Conservation (phyloP, 2,329 filamentous ascomycete species). For the Pseudocercospora cruenta region DNA sequence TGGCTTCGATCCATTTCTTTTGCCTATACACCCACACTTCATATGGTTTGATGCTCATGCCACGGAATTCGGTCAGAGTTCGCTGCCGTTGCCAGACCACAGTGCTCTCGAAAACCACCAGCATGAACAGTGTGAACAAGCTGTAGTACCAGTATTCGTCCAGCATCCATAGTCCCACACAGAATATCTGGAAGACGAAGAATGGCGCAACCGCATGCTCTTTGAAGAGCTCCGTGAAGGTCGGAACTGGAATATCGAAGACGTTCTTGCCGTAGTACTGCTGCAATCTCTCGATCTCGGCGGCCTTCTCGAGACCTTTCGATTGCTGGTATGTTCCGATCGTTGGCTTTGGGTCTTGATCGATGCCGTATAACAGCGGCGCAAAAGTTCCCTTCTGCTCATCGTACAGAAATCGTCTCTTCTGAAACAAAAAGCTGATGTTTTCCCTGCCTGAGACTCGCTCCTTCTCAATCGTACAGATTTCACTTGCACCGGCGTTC, state of each 20-base stretch:
- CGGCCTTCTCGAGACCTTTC: slow-evolving; percentile 71
- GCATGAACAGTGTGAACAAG: slow-evolving; percentile 97
- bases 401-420: slow-evolving; percentile 90
- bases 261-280: slow-evolving; percentile 95
- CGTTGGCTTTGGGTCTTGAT: slow-evolving; percentile 78
- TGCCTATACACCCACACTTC: slow-evolving; percentile 88
- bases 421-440: slow-evolving; percentile 93
- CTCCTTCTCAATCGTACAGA: slow-evolving; percentile 79
- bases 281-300: slow-evolving; percentile 78
- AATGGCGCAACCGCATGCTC: slow-evolving; percentile 98
- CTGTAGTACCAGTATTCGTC: slow-evolving; percentile 99
- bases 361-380: slow-evolving; percentile 81
- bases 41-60: slow-evolving; percentile 99
- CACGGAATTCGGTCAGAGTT: slow-evolving; percentile 92
- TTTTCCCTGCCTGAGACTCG: slow-evolving; percentile 75
- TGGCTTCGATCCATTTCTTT: slow-evolving; percentile 83
- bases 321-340: slow-evolving; percentile 79
- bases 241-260: slow-evolving; percentile 96
- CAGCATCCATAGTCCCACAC: slow-evolving; percentile 96
- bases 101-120: slow-evolving; percentile 95
- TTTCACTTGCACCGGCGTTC: slow-evolving; percentile 87
- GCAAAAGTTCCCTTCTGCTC: slow-evolving; percentile 73
- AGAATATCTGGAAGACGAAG: slow-evolving; percentile 99
- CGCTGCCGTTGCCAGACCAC: slow-evolving; percentile 99
- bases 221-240: slow-evolving; percentile 93